These are phyloP conservation scores for Rhodamnia argentea DNA, from an alignment of 345 rosid genomes.

Conservation along the genomic window DNA sequence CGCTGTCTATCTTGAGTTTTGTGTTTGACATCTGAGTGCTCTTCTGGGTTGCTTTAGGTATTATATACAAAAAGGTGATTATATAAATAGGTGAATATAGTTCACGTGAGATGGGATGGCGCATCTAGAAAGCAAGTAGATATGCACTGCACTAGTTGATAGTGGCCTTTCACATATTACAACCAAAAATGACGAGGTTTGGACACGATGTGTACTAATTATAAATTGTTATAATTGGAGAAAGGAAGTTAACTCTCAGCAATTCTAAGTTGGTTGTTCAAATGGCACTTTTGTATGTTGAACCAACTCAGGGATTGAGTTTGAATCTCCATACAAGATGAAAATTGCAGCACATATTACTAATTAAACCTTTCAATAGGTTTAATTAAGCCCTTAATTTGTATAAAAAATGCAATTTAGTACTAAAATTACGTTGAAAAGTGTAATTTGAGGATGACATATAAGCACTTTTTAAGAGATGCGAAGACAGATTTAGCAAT, in stretches of 20 bases:
- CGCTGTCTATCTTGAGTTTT: neutral
- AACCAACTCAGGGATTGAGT: neutral
- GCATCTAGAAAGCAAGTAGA: neutral
- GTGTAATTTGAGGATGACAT: neutral
- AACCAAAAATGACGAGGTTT: neutral
- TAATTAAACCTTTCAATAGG: neutral
- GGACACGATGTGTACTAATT: neutral
- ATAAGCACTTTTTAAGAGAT: neutral
- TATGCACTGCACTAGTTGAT: neutral
- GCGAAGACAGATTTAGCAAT: neutral
- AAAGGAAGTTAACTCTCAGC: neutral
- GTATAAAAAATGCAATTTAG: neutral
- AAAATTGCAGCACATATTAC: neutral
- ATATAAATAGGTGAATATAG: neutral
- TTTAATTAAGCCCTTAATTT: neutral
- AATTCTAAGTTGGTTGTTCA: neutral
- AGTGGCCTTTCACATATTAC: neutral
- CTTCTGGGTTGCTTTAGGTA: neutral
- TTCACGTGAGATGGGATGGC: neutral
- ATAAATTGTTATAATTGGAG: neutral
- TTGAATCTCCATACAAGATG: neutral
- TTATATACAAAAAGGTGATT: neutral
- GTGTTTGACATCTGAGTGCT: neutral
- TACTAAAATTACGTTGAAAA: neutral
- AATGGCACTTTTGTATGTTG: neutral